These are phyloP conservation scores for Arthrinium puccinioides DNA, from an alignment of 2,329 filamentous ascomycete species.

Conservation along the genomic window DNA sequence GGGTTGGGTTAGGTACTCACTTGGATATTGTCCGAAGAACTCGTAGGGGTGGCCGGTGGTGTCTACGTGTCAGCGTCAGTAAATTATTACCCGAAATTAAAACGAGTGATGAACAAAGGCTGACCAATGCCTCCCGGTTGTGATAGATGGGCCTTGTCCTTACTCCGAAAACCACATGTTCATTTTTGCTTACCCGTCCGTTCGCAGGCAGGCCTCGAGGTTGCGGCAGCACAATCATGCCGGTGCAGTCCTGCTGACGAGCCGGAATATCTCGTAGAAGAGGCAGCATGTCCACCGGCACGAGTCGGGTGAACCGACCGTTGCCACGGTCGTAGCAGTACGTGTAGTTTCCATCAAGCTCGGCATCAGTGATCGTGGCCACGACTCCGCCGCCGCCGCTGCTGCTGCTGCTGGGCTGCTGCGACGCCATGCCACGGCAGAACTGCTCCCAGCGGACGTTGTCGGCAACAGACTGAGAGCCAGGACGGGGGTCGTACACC, in stretches of 20 bases:
- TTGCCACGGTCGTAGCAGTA: constrained; percentile 48
- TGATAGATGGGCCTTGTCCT: no score
- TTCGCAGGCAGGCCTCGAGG: constrained; percentile 29
- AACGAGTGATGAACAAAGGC: no score
- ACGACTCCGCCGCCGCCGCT: neutral
- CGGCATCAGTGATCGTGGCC: constrained; percentile 11
- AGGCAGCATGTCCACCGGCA: constrained; percentile 48
- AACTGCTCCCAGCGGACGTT: no score
- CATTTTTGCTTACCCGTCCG: constrained; percentile 29
- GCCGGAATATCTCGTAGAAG: constrained; percentile 36
- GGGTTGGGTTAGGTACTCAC: constrained; percentile 14
- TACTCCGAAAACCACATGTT: constrained; percentile 31
- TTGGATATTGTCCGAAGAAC: constrained; percentile 22
- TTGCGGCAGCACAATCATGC: constrained; percentile 40
- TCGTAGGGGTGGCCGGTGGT: constrained; percentile 13
- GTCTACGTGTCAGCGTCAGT: constrained; percentile 12
- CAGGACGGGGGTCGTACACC: neutral
- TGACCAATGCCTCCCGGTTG: no score
- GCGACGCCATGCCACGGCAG: no score
- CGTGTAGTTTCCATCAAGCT: constrained; percentile 26
- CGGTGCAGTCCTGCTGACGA: constrained; percentile 26
- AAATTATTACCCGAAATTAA: no score
- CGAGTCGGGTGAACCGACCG: constrained; percentile 44
- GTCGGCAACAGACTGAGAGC: no score
- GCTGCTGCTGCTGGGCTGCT: neutral